Evolutionary conservation across 352 stramenopile species (phyloP).

Genomic region (Blastocystis sp.): DNA sequence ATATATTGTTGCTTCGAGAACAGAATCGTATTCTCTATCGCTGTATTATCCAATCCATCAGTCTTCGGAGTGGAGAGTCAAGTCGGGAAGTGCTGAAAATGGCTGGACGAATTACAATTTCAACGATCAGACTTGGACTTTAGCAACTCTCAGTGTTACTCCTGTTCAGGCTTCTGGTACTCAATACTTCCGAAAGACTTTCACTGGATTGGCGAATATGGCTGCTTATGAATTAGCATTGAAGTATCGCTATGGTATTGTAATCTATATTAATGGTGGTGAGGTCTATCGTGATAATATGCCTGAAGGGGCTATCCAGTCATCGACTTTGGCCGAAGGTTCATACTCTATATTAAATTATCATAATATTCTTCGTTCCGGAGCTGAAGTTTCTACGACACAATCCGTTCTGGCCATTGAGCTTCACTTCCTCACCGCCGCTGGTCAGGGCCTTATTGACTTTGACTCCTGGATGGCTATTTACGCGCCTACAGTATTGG

Average conservation of each 20-base stretch:
- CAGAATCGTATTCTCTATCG: not conserved
- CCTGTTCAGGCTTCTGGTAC: not conserved
- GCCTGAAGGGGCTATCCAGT: slow-evolving; percentile 2
- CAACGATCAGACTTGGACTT: not conserved
- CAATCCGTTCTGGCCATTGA: not conserved
- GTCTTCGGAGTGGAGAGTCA: slow-evolving; percentile 31
- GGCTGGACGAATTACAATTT: slow-evolving; percentile 3
- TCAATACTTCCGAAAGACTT: slow-evolving; percentile 50
- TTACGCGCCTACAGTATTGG: not conserved
- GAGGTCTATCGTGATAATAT: slow-evolving; percentile 50
- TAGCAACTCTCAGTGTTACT: not conserved
- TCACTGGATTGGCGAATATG: not conserved
- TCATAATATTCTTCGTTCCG: not conserved
- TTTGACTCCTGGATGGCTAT: slow-evolving; percentile 25
- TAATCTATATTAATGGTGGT: slow-evolving; percentile 41
- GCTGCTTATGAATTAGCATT: slow-evolving; percentile 7
- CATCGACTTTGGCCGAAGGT: not conserved
- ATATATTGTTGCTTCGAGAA: not conserved
- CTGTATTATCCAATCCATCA: not conserved
- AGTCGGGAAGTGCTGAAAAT: not conserved
- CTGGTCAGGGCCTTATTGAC: not conserved
- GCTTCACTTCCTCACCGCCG: not conserved
- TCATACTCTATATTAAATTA: not conserved
- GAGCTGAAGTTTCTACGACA: not conserved
- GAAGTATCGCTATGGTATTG: slow-evolving; percentile 15